Conservation (phyloP, 352 stramenopile species). For the Elongisporangium undulatum region DNA sequence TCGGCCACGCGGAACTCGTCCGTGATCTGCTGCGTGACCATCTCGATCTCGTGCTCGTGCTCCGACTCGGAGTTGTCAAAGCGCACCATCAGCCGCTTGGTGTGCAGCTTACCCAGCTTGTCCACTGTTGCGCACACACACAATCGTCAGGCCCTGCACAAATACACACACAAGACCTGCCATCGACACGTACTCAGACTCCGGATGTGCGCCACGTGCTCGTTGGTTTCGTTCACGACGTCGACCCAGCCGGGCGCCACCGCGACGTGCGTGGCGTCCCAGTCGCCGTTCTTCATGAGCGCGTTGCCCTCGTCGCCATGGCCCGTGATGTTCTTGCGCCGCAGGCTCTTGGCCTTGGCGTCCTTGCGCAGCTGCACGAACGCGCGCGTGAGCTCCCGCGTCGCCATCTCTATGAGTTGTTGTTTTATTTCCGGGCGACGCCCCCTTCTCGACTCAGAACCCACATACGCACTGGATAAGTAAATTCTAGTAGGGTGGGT, state of each 20-base stretch:
- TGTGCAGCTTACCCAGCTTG: slow-evolving; percentile 80
- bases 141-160: background rate
- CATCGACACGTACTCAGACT: slow-evolving; percentile 66
- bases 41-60: slow-evolving; percentile 82
- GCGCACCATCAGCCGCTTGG: slow-evolving; percentile 82
- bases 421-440: background rate
- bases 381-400: slow-evolving; percentile 65
- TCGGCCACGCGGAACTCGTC: slow-evolving; percentile 79
- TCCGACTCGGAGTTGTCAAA: slow-evolving; percentile 85
- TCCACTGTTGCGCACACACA: slow-evolving; percentile 45
- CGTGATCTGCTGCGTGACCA: slow-evolving; percentile 77
- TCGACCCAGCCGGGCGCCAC: slow-evolving; percentile 73
- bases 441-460: background rate
- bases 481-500: background rate
- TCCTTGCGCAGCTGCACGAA: slow-evolving; percentile 71
- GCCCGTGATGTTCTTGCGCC: slow-evolving; percentile 81
- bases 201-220: slow-evolving; percentile 78
- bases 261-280: slow-evolving; percentile 26
- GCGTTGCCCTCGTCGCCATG: slow-evolving; percentile 63
- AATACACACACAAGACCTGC: slow-evolving; percentile 4
- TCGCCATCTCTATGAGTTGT: slow-evolving; percentile 47
- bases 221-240: slow-evolving; percentile 74
- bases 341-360: slow-evolving; percentile 79
- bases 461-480: background rate
- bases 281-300: slow-evolving; percentile 53